Base-by-base conservation (phyloP, 352 stramenopile genomes). In the Globisporangium orthogonon region DNA sequence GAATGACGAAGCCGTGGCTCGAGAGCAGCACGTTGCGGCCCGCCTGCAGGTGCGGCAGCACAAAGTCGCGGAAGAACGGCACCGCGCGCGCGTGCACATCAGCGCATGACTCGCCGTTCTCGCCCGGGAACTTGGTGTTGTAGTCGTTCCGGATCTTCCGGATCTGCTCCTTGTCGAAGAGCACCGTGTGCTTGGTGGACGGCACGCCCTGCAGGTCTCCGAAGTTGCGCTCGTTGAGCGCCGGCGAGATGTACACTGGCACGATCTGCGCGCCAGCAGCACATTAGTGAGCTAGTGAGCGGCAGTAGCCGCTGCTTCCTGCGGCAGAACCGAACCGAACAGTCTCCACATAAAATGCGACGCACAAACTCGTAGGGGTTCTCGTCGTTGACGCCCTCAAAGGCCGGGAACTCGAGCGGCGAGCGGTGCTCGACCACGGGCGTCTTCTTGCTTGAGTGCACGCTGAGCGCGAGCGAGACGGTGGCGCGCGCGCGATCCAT, bases 141-240 rank as follows among this genome's bases (percentile, higher is more conserved):
- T 77, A 93, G 62, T 93, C 83, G 58, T 93, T 93, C 44, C 83
- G 76, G 46, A 93, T 83, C 61, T 84, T 84, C 37, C 73, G 74
- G 49, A 91, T 84, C 48, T 87, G 66, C 52, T 89, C 75, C 52
- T 76, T 82, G 70, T 87, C 71, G 59, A 90, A 88, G 56, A 88
- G 64, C 30, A 83, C 70, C 9, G 81, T 90, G 62, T 91, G 83
- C 44, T 73, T 80, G 7, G 78, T 75, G 46, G 70, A 87, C n/a
- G 83, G 83, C 7, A 93, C 83, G 45, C 81, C 81, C 63, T 90
- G 83, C 3, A 93, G 56, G 53, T 90, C 81, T 1, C 83, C 83
- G 69, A 93, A 93, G 70, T 93, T 91, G 49, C 83, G 74, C 58
- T 93, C 83, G 47, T 93, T 93, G 13, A 93, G 66, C 28, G 80